These are phyloP conservation scores for Xylariomycetidae sp. DNA, from an alignment of 2,329 filamentous ascomycete genomes.

Conservation along the genomic window DNA sequence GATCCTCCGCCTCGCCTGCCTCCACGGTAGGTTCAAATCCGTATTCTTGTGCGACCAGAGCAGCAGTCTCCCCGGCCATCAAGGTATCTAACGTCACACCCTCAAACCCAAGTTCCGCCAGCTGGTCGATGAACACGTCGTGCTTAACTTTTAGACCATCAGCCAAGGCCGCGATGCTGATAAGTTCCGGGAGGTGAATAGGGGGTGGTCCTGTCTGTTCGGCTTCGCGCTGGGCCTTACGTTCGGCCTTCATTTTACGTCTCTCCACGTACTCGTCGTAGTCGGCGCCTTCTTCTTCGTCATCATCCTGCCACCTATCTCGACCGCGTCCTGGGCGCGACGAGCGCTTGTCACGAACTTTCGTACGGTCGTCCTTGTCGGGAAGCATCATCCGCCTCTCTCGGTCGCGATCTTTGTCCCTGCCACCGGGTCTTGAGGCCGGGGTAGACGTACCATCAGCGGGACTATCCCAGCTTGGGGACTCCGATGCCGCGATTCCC, in stretches of 20 bases:
- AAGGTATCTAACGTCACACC: slow-evolving; percentile 78
- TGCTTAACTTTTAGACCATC: slow-evolving; percentile 66
- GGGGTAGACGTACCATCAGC: too few relatives aligned
- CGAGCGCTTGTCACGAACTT: slow-evolving; percentile 13
- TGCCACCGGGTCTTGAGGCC: too few relatives aligned
- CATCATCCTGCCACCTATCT: slow-evolving; percentile 15
- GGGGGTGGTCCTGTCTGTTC: slow-evolving; percentile 40
- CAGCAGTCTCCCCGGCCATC: slow-evolving; percentile 85
- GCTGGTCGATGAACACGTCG: slow-evolving; percentile 66
- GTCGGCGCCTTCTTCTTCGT: slow-evolving; percentile 22
- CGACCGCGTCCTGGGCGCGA: slow-evolving; percentile 2
- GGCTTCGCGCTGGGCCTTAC: slow-evolving; percentile 34
- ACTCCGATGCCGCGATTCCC: too few relatives aligned
- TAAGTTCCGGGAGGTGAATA: slow-evolving; percentile 83
- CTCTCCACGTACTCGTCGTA: slow-evolving; percentile 37
- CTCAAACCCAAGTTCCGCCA: slow-evolving; percentile 86
- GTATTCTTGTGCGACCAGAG: slow-evolving; percentile 86
- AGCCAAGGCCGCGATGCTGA: slow-evolving; percentile 81
- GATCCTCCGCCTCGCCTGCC: slow-evolving; percentile 59
- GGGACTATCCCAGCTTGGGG: too few relatives aligned
- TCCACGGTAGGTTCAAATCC: slow-evolving; percentile 83
- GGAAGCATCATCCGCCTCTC: too few relatives aligned
- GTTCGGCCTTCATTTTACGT: slow-evolving; percentile 34
- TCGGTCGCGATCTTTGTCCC: too few relatives aligned
- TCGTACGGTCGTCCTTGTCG: too few relatives aligned